Percentiles rank a stretch among this genome's conserved stretches.
Evolutionary conservation across 179 eudicot species (phyloP).

Genomic region (Spergularia azorica): DNA sequence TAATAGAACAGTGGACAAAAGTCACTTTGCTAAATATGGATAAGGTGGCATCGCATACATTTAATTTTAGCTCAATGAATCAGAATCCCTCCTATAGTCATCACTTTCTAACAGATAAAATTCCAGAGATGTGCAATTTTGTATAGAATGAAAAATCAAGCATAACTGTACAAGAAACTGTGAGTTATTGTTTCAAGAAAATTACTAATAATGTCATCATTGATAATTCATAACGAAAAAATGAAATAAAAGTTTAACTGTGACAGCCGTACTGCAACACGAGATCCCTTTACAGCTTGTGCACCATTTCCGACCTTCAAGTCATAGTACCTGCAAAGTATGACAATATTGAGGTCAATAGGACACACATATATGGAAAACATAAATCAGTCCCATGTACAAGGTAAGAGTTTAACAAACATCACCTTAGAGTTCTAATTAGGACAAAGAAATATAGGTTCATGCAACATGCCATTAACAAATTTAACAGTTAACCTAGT

Average conservation of each 20-base stretch:
- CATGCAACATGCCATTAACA: neutral
- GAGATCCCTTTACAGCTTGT: constrained; percentile 93
- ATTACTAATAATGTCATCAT: neutral
- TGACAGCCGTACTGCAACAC: constrained; percentile 94
- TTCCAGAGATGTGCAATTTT: neutral
- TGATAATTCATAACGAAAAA: constrained; percentile 9
- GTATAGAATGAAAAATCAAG: neutral
- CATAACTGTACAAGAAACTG: neutral
- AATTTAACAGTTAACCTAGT: neutral
- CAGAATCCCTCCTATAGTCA: neutral
- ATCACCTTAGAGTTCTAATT: neutral
- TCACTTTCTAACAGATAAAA: neutral
- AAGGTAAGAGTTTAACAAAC: constrained; percentile 8
- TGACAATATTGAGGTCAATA: constrained; percentile 11
- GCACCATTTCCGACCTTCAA: constrained; percentile 84
- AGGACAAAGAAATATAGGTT: neutral
- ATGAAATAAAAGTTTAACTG: constrained; percentile 33
- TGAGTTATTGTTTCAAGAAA: neutral
- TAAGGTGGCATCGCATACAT: too few relatives aligned
- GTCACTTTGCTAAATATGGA: too few relatives aligned
- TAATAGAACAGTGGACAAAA: neutral
- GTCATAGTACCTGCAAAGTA: constrained; percentile 76
- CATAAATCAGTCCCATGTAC: neutral
- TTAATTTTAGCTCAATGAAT: neutral
- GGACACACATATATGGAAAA: neutral